phyloP scores from a whole-genome alignment of 257 asterid genomes.

The Rehmannia glutinosa region DNA sequence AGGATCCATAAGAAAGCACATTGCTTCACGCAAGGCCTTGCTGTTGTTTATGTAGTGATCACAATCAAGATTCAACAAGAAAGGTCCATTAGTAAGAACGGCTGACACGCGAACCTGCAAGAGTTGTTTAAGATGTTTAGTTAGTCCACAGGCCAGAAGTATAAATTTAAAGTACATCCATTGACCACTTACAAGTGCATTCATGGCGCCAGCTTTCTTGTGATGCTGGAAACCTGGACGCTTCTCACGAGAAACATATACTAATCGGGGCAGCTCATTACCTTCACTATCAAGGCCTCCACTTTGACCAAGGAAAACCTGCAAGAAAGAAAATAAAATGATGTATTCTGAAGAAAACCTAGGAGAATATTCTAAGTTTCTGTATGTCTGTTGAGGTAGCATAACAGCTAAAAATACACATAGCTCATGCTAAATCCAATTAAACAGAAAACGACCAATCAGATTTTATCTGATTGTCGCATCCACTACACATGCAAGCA shows the following conservation, averaged over 20 bases:
- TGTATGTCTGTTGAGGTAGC: background rate
- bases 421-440: no score
- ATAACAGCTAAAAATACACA: no score
- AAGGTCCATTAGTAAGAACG: slow-evolving; percentile 94
- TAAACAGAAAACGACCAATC: no score
- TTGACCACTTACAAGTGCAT: slow-evolving; percentile 71
- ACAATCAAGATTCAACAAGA: slow-evolving; percentile 94
- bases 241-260: slow-evolving; percentile 96
- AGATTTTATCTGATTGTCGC: no score
- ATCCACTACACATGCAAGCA: no score
- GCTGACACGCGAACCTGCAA: slow-evolving; percentile 94
- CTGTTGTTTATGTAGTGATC: no score
- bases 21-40: slow-evolving; percentile 91
- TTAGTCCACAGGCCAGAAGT: slow-evolving; percentile 1
- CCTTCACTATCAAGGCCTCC: slow-evolving; percentile 96
- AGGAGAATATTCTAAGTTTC: background rate
- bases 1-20: slow-evolving; percentile 97
- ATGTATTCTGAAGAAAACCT: slow-evolving; percentile 8
- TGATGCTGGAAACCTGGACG: slow-evolving; percentile 96
- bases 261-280: slow-evolving; percentile 84
- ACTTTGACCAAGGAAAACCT: slow-evolving; percentile 97
- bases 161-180: background rate
- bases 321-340: slow-evolving; percentile 19
- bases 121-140: slow-evolving; percentile 15
- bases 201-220: slow-evolving; percentile 98